Conservation (phyloP, 768 basidiomycete species). For the Hygrophorus russula region DNA sequence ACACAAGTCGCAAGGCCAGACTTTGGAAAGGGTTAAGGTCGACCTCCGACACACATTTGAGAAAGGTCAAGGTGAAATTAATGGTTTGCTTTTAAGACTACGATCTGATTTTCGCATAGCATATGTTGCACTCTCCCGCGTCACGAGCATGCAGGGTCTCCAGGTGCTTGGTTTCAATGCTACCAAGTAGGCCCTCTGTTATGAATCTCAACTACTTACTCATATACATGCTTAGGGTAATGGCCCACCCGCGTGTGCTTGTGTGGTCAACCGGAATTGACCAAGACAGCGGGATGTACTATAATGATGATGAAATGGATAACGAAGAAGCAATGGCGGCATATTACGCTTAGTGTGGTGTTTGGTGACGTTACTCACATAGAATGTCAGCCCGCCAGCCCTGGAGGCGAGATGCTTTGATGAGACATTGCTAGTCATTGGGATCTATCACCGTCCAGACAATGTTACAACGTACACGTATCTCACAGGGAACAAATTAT, state of each 20-base stretch:
- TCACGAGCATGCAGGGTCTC: slow-evolving; percentile 51
- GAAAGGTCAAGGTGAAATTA: slow-evolving; percentile 54
- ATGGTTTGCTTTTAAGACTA: background rate
- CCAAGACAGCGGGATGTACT: background rate
- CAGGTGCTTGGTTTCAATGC: slow-evolving; percentile 57
- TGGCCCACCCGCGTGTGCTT: slow-evolving; percentile 53
- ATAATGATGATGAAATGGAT: slow-evolving; percentile 18
- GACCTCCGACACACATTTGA: slow-evolving; percentile 71
- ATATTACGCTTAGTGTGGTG: slow-evolving; percentile 8
- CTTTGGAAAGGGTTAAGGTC: slow-evolving; percentile 73
- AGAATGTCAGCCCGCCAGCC: no score
- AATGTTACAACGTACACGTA: no score
- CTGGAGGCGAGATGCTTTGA: no score
- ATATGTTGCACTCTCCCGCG: slow-evolving; percentile 66
- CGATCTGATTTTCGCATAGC: slow-evolving; percentile 21
- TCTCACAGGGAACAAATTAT: no score
- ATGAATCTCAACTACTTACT: background rate
- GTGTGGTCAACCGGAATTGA: slow-evolving; percentile 30
- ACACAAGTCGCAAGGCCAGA: slow-evolving; percentile 89
- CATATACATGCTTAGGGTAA: slow-evolving; percentile 30
- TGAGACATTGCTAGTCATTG: no score
- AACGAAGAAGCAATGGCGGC: slow-evolving; percentile 16
- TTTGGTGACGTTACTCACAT: no score
- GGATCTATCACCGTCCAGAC: no score
- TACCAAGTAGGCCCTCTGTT: slow-evolving; percentile 31